These are phyloP conservation scores for Berkeleyomyces rouxiae DNA, from an alignment of 2,329 filamentous ascomycete genomes.

Conservation along the genomic window DNA sequence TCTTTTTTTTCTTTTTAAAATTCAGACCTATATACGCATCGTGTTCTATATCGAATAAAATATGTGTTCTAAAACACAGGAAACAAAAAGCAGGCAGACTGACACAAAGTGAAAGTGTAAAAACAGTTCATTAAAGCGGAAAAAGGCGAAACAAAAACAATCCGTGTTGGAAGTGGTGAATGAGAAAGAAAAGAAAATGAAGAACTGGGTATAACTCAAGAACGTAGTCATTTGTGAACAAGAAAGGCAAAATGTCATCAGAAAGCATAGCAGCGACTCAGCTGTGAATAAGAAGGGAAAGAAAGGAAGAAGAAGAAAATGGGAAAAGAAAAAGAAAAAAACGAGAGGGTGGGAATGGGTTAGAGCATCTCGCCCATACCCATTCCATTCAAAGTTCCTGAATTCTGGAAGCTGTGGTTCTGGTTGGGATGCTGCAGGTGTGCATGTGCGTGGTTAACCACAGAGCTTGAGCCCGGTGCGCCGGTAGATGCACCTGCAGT, in stretches of 20 bases:
- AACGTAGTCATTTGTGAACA: not conserved
- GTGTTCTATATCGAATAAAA: not conserved
- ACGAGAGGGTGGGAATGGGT: not conserved
- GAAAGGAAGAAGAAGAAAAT: not conserved
- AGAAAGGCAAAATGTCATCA: not conserved
- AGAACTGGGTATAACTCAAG: not conserved
- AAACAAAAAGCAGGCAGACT: not conserved
- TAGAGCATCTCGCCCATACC: constrained; percentile 6
- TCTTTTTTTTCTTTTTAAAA: too few species aligned
- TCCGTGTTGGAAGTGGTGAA: too few species aligned
- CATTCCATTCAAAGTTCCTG: not conserved
- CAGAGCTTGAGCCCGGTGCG: not conserved
- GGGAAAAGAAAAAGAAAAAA: not conserved
- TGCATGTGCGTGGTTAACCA: too few species aligned
- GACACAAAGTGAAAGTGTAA: not conserved
- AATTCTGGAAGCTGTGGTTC: not conserved
- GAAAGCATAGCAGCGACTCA: not conserved
- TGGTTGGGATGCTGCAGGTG: not conserved
- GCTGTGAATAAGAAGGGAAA: not conserved
- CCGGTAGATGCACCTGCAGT: not conserved
- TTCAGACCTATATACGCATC: too few species aligned
- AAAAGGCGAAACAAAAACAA: not conserved
- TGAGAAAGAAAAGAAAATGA: not conserved
- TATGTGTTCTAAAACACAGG: not conserved
- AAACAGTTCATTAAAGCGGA: not conserved